These are phyloP conservation scores for Venturia asperata DNA, from an alignment of 2,329 filamentous ascomycete genomes.

Conservation along the genomic window DNA sequence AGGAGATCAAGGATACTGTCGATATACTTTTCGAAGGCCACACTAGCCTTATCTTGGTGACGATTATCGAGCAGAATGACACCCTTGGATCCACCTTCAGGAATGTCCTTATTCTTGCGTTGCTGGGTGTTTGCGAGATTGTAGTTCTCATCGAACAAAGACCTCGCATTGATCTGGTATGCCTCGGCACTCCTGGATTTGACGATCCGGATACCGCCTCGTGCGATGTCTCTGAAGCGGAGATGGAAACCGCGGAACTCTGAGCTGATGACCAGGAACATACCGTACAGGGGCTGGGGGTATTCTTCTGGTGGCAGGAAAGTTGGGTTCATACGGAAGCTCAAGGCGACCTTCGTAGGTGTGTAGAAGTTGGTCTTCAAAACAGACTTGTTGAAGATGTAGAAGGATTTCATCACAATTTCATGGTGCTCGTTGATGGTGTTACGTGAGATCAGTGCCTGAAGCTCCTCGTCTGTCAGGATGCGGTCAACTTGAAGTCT, in stretches of 20 bases:
- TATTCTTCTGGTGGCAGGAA: conserved; percentile 93
- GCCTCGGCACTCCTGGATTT: conserved; percentile 96
- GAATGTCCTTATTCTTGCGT: conserved; percentile 99
- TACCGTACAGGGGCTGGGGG: conserved; percentile 86
- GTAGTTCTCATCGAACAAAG: conserved; percentile 98
- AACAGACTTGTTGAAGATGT: conserved; percentile 86
- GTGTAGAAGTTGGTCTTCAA: conserved; percentile 98
- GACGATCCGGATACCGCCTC: conserved; percentile 96
- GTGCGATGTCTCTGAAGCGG: conserved; percentile 92
- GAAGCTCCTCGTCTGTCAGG: conserved; percentile 33
- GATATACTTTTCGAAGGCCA: conserved; percentile 99
- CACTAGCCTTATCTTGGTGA: conserved; percentile 85
- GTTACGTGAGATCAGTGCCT: conserved; percentile 34
- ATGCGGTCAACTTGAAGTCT: conserved; percentile 60
- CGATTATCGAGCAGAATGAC: conserved; percentile 90
- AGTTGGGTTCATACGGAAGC: conserved; percentile 82
- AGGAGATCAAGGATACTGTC: conserved; percentile 96
- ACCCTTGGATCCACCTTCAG: conserved; percentile 95
- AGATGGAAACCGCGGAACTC: conserved; percentile 97
- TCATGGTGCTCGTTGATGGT: conserved; percentile 81
- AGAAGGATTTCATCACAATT: conserved; percentile 96
- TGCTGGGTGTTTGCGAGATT: conserved; percentile 97
- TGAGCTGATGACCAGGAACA: conserved; percentile 97
- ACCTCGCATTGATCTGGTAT: conserved; percentile 92
- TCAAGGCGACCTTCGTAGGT: conserved; percentile 94